Conservation (phyloP, 371 early-diverging fungal genomes). For the Capillidium rhysosporum region DNA sequence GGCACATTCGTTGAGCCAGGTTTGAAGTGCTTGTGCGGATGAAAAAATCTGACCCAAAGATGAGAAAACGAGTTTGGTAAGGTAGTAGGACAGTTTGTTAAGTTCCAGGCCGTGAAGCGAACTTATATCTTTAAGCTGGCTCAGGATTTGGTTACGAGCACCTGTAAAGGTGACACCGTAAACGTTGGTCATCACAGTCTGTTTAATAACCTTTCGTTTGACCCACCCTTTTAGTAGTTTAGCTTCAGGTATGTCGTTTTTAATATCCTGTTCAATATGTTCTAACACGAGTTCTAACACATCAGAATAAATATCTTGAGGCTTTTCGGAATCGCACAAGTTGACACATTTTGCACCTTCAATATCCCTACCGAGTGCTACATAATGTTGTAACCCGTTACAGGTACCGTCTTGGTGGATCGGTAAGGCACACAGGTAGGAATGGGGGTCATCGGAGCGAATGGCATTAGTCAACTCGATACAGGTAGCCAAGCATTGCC, state of each 20-base stretch:
- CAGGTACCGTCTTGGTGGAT: conserved; percentile 97
- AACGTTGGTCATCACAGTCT: conserved; percentile 98
- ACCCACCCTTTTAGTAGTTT: conserved; percentile 38
- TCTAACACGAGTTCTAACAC: conserved; percentile 60
- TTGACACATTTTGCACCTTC: conserved; percentile 87
- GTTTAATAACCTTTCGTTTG: conserved; percentile 90
- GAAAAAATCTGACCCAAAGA: conserved; percentile 77
- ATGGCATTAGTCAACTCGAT: conserved; percentile 63
- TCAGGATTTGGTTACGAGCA: conserved; percentile 72
- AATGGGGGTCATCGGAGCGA: conserved; percentile 48
- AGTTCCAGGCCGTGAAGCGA: conserved; percentile 28
- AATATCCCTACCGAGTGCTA: conserved; percentile 88
- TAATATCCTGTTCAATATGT: conserved; percentile 41
- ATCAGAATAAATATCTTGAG: conserved; percentile 87
- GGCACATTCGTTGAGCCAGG: conserved; percentile 85
- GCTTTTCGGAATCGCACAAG: conserved; percentile 60
- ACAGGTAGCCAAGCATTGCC: conserved; percentile 87
- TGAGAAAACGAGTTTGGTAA: conserved; percentile 67
- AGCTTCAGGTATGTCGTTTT: conserved; percentile 29
- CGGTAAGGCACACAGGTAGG: conserved; percentile 55
- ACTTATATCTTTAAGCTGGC: conserved; percentile 52
- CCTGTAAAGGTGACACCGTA: conserved; percentile 96
- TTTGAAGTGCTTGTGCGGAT: conserved; percentile 76
- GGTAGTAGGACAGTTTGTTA: conserved; percentile 31
- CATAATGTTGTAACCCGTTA: conserved; percentile 97